A percentile compares a stretch with the other conserved stretches of the same genome.
Evolutionary conservation across 208 protist species (phyloP).

Genomic region (Tetramitus jugosus): DNA sequence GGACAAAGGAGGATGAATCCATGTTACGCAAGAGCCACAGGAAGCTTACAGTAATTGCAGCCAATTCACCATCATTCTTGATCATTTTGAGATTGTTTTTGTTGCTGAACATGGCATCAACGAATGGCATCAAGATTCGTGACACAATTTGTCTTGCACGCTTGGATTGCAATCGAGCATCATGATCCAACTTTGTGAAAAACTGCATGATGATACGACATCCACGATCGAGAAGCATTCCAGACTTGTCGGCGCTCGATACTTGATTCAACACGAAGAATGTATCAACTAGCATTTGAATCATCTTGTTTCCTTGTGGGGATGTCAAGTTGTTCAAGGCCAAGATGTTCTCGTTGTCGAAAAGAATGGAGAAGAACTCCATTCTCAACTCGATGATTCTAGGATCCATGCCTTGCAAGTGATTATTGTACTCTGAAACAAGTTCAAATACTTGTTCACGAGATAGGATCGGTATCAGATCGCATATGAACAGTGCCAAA

Average conservation of each 20-base stretch:
- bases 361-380: background rate
- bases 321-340: no score
- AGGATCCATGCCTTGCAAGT: background rate
- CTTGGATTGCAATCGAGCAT: no score
- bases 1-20: no score
- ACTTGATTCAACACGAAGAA: background rate
- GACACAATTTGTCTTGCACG: no score
- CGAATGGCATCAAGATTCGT: no score
- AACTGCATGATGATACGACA: background rate
- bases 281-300: background rate
- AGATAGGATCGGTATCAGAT: background rate
- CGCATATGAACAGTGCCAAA: conserved; percentile 5
- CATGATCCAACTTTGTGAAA: conserved; percentile 15
- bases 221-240: background rate
- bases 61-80: no score
- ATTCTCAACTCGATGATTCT: background rate
- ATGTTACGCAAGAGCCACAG: no score
- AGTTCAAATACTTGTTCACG: background rate
- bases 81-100: no score
- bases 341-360: background rate
- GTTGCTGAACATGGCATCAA: no score
- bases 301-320: background rate
- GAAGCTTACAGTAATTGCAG: no score
- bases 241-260: background rate
- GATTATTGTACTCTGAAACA: background rate